Base-by-base conservation (phyloP, 768 basidiomycete genomes). In the Suillus tomentosus region DNA sequence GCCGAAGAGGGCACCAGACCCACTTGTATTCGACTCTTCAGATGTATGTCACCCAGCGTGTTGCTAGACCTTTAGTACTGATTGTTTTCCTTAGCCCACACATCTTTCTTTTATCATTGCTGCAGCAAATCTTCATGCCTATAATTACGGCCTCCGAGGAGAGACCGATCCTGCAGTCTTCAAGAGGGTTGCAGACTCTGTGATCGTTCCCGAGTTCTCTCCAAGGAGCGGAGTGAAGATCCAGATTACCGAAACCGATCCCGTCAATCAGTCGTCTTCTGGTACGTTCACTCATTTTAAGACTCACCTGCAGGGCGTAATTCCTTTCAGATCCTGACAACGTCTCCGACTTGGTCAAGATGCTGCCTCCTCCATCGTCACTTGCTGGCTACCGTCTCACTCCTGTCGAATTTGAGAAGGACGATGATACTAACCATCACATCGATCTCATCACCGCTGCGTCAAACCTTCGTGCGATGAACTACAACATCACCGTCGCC, bases 381-480 rank as follows among this genome's bases (percentile, higher is more conserved):
- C 80, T 99, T 48, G 96, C 91, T 58, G 97, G 97, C n/a, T 99
- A 96, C 80, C 91, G 97, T 62, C 85, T 99, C 56, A 91, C 82
- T 60, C 94, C 96, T 3, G 96, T 96, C 58, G 95, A 97, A 71
- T 99, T 99, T 68, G 97, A 99, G 82, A 99, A 99, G 80, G 97
- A 99, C 72, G 96, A 99, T 70, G 97, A 99, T 73, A 86, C 91
- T 59, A 99, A 99, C 78, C 87, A 92, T 78, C 97, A 99, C 78
- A 98, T 99, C 73, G 97, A 96, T 79, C 98, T 99, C 79, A 96
- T 99, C 78, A 98, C 96, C 42, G 92, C 97, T 9, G 93, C 96
- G 8, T 97, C 95, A 58, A 99, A 99, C 80, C 83, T 98, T 61
- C 92, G 97, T 42, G 97, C 97, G 7, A 85, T 87, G 80, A 99